phyloP scores from a whole-genome alignment of 73 alveolate genomes.

The Paramecium primaurelia region DNA sequence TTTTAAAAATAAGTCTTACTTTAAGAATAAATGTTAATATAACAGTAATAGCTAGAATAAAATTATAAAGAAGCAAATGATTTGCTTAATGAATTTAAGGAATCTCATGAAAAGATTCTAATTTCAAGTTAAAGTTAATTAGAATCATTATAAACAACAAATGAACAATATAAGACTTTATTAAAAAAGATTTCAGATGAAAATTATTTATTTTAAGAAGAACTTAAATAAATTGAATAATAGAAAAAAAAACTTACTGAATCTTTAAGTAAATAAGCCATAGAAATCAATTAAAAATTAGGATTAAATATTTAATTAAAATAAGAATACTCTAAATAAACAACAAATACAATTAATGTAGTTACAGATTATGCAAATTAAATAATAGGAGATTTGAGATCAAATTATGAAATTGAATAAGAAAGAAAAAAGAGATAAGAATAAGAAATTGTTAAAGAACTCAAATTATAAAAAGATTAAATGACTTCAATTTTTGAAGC shows the following conservation, averaged over 20 bases:
- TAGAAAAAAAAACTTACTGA: not conserved
- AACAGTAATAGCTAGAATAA: not conserved
- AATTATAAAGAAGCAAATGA: not conserved
- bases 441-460: not conserved
- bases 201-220: conserved; percentile 31
- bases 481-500: not conserved
- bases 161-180: conserved; percentile 28
- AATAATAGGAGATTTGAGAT: not conserved
- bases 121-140: conserved; percentile 7
- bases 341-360: not conserved
- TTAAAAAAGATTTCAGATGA: conserved; percentile 33
- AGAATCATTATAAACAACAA: not conserved
- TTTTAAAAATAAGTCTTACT: not conserved
- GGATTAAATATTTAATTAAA: conserved; percentile 1
- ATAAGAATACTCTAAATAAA: not conserved
- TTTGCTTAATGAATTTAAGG: not conserved
- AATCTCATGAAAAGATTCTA: not conserved
- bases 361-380: not conserved
- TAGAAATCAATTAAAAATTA: conserved; percentile 3
- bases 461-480: conserved; percentile 1
- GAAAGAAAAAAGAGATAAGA: not conserved
- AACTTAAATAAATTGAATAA: not conserved
- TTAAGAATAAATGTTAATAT: not conserved
- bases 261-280: not conserved
- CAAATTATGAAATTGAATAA: not conserved